A percentile compares a stretch with the other conserved stretches of the same genome.
Conservation (phyloP, 2,329 filamentous ascomycete species). For the Westerdykella ornata region DNA sequence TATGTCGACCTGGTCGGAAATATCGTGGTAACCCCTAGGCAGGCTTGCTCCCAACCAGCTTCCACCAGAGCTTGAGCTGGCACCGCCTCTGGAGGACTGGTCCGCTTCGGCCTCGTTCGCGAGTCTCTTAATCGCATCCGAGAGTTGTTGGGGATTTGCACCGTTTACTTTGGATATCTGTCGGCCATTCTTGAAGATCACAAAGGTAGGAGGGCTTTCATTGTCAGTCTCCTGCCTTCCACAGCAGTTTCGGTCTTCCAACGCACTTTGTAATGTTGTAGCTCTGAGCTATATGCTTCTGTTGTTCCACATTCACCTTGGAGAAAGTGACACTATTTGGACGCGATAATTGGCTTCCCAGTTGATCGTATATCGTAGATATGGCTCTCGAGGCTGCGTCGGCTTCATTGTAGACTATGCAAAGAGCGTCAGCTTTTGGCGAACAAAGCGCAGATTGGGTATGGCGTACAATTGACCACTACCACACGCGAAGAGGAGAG, state of each 20-base stretch:
- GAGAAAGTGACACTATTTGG: slow-evolving; percentile 71
- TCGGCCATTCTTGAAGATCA: slow-evolving; percentile 66
- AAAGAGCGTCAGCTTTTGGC: slow-evolving; percentile 15
- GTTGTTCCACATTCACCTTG: slow-evolving; percentile 71
- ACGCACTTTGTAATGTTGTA: slow-evolving; percentile 62
- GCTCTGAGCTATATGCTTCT: slow-evolving; percentile 64
- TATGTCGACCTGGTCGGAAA: slow-evolving; percentile 74
- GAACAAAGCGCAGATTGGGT: slow-evolving; percentile 5
- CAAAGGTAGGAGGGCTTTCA: slow-evolving; percentile 74
- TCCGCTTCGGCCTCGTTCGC: slow-evolving; percentile 54
- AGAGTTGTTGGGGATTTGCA: slow-evolving; percentile 64
- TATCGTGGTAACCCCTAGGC: slow-evolving; percentile 74
- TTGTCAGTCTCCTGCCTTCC: slow-evolving; percentile 7
- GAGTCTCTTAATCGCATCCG: slow-evolving; percentile 64
- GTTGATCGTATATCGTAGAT: slow-evolving; percentile 71
- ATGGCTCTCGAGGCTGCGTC: slow-evolving; percentile 79
- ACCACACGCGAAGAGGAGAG: slow-evolving; percentile 70
- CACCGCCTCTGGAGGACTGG: slow-evolving; percentile 36
- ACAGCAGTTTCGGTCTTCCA: slow-evolving; percentile 20
- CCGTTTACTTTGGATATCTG: slow-evolving; percentile 64
- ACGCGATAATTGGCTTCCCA: slow-evolving; percentile 64
- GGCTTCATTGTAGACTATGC: slow-evolving; percentile 78
- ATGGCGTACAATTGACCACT: slow-evolving; percentile 74
- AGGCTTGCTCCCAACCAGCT: slow-evolving; percentile 67
- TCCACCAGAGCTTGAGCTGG: slow-evolving; percentile 39